phyloP scores from a whole-genome alignment of 202 grass and related monocot species.

The Musa balbisiana region DNA sequence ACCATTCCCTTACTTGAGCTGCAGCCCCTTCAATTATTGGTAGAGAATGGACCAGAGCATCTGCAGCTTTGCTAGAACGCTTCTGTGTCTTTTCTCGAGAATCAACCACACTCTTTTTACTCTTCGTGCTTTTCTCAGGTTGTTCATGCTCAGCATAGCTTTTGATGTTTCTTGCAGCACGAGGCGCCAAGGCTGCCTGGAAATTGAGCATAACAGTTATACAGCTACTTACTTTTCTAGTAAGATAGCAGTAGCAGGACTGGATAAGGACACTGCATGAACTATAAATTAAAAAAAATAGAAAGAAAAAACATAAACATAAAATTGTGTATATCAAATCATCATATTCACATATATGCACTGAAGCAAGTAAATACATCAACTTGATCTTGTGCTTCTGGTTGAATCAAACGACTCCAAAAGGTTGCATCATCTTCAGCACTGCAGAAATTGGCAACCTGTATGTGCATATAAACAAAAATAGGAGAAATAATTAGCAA shows the following conservation, averaged over 20 bases:
- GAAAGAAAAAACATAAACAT: not conserved
- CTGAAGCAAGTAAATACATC: conserved; percentile 49
- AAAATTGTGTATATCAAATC: not conserved
- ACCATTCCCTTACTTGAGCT: conserved; percentile 91
- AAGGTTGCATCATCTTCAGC: conserved; percentile 94
- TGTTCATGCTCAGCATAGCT: conserved; percentile 86
- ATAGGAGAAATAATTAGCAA: not conserved
- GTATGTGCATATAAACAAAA: conserved; percentile 21
- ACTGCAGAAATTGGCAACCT: conserved; percentile 95
- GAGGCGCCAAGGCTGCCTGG: conserved; percentile 91
- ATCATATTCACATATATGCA: not conserved
- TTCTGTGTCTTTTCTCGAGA: conserved; percentile 63
- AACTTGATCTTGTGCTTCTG: conserved; percentile 66
- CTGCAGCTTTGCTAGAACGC: conserved; percentile 66
- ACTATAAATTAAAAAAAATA: not conserved
- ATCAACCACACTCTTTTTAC: conserved; percentile 59
- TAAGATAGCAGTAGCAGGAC: conserved; percentile 1
- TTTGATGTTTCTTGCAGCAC: conserved; percentile 84
- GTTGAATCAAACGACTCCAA: conserved; percentile 96
- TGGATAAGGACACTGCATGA: not conserved
- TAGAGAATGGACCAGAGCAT: conserved; percentile 41
- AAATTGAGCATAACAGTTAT: not conserved
- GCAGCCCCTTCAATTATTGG: conserved; percentile 78
- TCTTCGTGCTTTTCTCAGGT: conserved; percentile 47
- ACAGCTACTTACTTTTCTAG: not conserved